Conservation (phyloP, 345 rosid species). For the Salix udensis region DNA sequence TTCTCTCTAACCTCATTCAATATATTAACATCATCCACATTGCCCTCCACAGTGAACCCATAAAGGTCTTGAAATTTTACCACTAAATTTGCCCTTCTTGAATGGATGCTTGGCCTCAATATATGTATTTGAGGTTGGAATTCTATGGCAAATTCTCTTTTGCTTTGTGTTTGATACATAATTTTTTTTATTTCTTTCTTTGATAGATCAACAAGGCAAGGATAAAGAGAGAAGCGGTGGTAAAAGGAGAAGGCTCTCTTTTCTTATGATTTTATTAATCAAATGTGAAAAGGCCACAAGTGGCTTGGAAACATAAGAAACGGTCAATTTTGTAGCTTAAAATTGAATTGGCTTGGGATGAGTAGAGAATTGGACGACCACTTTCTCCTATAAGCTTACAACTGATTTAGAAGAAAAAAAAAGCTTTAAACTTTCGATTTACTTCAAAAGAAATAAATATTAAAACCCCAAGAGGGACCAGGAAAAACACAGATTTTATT, state of each 20-base stretch:
- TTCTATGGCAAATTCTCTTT: conserved; percentile 62
- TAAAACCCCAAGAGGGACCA: neutral
- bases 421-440: neutral
- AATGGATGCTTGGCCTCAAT: conserved; percentile 94
- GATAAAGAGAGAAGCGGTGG: conserved; percentile 4
- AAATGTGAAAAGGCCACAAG: conserved; percentile 34
- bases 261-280: conserved; percentile 9
- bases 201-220: conserved; percentile 21
- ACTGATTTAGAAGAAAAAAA: neutral
- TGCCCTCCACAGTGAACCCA: conserved; percentile 93
- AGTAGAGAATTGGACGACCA: conserved; percentile 7
- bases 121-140: conserved; percentile 71
- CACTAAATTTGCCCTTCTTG: conserved; percentile 80
- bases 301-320: conserved; percentile 36
- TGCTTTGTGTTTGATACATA: conserved; percentile 71
- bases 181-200: neutral
- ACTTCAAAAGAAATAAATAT: neutral
- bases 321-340: conserved; percentile 36
- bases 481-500: neutral
- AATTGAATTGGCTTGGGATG: conserved; percentile 19
- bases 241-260: neutral
- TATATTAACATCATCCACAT: conserved; percentile 94
- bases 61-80: conserved; percentile 96
- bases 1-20: conserved; percentile 95
- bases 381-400: conserved; percentile 4